phyloP scores from a whole-genome alignment of 176 grass and related monocot genomes.

The Musa acuminata region DNA sequence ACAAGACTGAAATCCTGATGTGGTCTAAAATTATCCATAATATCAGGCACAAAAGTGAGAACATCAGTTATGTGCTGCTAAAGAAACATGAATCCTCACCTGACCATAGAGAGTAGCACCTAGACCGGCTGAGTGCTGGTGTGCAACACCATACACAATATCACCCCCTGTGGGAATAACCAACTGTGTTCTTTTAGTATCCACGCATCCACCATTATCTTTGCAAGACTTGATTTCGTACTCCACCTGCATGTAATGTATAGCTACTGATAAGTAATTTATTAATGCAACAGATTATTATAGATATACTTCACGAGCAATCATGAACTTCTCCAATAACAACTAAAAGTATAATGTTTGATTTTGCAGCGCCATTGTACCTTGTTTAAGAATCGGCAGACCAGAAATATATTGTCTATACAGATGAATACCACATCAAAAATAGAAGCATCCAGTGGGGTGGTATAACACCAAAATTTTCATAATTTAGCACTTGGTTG shows the following conservation, averaged over 20 bases:
- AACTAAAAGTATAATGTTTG: too few species aligned
- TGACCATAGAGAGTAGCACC: constrained; percentile 46
- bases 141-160: constrained; percentile 61
- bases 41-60: background rate
- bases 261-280: background rate
- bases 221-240: constrained; percentile 65
- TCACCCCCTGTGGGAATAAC: constrained; percentile 56
- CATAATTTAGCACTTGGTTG: too few species aligned
- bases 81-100: constrained; percentile 20
- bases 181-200: constrained; percentile 32
- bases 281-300: background rate
- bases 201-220: constrained; percentile 37
- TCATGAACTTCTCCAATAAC: too few species aligned
- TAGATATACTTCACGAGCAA: too few species aligned
- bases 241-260: constrained; percentile 45
- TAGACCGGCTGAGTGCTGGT: constrained; percentile 70
- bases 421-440: too few species aligned
- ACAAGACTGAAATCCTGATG: background rate
- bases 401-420: background rate
- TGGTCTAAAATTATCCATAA: background rate
- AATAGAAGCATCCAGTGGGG: too few species aligned
- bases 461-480: too few species aligned
- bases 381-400: background rate
- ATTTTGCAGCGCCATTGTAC: too few species aligned
- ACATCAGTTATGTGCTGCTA: too few species aligned